Evolutionary conservation across 2,329 filamentous ascomycete genomes (phyloP), one percentile per base, ranked within the genome.

Genomic region (Alternaria rosae): DNA sequence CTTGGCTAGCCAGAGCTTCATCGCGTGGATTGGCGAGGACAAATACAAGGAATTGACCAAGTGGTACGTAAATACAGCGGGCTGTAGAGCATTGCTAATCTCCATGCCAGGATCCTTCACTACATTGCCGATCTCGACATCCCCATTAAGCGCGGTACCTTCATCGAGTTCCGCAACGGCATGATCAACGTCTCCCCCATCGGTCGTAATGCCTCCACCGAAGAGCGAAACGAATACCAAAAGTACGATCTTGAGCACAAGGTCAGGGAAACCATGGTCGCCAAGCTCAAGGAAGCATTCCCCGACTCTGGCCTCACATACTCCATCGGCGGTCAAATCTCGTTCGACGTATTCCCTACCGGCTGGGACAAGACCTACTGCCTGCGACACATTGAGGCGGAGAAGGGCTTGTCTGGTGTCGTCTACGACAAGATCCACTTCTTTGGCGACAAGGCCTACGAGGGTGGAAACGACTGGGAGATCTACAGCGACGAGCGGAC

Each of bases 331-430:
- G 95, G 95, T 55, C 93, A 97, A 79, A 97, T 99, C 82, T 97
- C 94, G 62, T 99, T 99, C 80, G 95, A 99, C 78, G 92, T 98
- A 74, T 99, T 99, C 87, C 95, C 95, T 67, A 88, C 85, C 3
- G 95, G 95, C 76, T 99, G 95, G 95, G 95, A 99, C 84, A 99
- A 98, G 89, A 97, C 92, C 10, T 99, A 97, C 86, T 97, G 94
- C 84, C 85, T 98, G 70, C 85, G 88, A 72, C 94, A 97, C 81
- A 85, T 98, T 65, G 92, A 95, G 83, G 86, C 86, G 67, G 94
- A 97, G 80, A 89, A 91, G 73, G 78, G 81, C 17, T 69, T 80
- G 78, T 89, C 88, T 74, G 90, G 91, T 65, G 84, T 96, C 66
- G 83, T 89, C 23, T 98, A 94, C 85, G 92, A 88, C 70, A 94